phyloP scores from a whole-genome alignment of 495 filamentous ascomycete genomes.

The Podospora appendiculata region DNA sequence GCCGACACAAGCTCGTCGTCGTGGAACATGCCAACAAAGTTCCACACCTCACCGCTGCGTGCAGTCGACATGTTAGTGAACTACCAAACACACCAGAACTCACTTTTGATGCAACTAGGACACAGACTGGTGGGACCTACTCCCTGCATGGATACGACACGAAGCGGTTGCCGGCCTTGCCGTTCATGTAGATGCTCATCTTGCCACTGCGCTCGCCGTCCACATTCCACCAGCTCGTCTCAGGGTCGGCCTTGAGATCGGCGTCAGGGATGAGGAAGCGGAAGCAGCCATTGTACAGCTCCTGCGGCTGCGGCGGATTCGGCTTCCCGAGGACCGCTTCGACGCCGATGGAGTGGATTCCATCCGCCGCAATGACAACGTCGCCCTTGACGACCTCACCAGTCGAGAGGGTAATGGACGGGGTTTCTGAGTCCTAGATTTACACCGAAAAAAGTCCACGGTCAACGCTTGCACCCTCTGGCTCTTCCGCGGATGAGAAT shows the following conservation, averaged over 20 bases:
- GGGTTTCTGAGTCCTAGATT: constrained; percentile 28
- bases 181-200: constrained; percentile 20
- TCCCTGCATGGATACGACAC: constrained; percentile 39
- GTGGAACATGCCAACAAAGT: constrained; percentile 37
- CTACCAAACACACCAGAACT: no score
- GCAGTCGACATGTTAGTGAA: not conserved
- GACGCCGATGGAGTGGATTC: constrained; percentile 32
- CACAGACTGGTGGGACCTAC: constrained; percentile 1
- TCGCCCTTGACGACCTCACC: constrained; percentile 29
- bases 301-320: constrained; percentile 17
- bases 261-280: constrained; percentile 35
- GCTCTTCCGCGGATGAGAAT: no score
- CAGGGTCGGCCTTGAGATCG: constrained; percentile 26
- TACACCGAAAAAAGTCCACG: not conserved
- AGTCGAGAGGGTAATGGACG: constrained; percentile 28
- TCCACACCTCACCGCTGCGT: constrained; percentile 31
- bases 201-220: constrained; percentile 19
- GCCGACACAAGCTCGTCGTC: constrained; percentile 10
- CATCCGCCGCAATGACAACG: constrained; percentile 44
- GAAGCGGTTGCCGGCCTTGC: constrained; percentile 23
- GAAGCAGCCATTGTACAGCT: constrained; percentile 31
- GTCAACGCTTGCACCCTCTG: no score
- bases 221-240: constrained; percentile 25
- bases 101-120: not conserved
- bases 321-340: constrained; percentile 16